Percentiles rank a stretch among this genome's conserved stretches.
These are phyloP conservation scores for Mycena rebaudengoi DNA, from an alignment of 768 basidiomycete genomes.

Conservation along the genomic window DNA sequence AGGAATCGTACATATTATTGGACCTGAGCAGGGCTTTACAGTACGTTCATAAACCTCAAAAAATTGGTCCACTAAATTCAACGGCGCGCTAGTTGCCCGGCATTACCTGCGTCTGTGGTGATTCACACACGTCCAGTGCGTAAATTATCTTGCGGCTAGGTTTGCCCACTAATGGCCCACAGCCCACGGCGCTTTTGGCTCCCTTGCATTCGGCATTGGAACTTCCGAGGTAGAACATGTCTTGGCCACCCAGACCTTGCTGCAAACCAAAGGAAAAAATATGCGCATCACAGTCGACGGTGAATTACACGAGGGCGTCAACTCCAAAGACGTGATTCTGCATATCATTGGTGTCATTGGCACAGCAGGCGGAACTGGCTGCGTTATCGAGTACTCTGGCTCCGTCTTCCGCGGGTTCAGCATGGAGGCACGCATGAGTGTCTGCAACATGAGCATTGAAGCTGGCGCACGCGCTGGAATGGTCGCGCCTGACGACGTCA, in stretches of 20 bases:
- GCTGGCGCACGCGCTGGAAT: conserved; percentile 93
- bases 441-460: conserved; percentile 96
- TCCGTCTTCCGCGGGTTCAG: conserved; percentile 84
- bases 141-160: conserved; percentile 12
- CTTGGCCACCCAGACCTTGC: conserved; percentile 88
- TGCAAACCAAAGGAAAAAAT: conserved; percentile 90
- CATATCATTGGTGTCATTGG: conserved; percentile 92
- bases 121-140: conserved; percentile 92
- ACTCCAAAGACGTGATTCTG: conserved; percentile 89
- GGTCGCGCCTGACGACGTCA: conserved; percentile 90
- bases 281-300: conserved; percentile 93
- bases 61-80: conserved; percentile 5
- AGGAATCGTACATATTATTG: conserved; percentile 91
- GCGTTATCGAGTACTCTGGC: conserved; percentile 92
- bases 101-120: conserved; percentile 88
- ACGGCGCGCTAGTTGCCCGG: conserved; percentile 64
- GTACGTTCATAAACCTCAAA: conserved; percentile 45
- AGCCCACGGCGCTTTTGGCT: conserved; percentile 94
- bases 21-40: conserved; percentile 94
- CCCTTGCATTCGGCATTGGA: conserved; percentile 92
- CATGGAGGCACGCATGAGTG: conserved; percentile 92
- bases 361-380: conserved; percentile 93
- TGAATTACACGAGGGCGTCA: conserved; percentile 80
- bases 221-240: conserved; percentile 96
- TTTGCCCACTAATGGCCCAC: not conserved